A percentile compares a stretch with the other conserved stretches of the same genome.
phyloP scores from a whole-genome alignment of 768 basidiomycete species.

The Phanerochaete sordida region DNA sequence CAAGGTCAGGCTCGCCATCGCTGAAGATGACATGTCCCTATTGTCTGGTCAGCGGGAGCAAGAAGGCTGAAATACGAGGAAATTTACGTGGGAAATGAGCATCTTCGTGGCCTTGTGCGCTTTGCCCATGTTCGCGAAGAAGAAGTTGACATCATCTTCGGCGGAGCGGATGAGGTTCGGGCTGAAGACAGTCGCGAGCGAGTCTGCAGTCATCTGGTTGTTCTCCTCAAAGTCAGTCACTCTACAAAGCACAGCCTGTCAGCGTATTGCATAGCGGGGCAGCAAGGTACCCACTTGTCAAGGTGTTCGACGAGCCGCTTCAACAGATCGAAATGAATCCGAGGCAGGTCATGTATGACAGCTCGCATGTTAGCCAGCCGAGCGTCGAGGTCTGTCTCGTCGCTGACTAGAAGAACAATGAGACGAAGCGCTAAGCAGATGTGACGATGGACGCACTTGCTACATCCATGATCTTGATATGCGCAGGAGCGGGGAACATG shows the following conservation, averaged over 20 bases:
- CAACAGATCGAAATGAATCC: constrained; percentile 74
- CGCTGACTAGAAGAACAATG: constrained; percentile 2
- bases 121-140: constrained; percentile 77
- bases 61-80: not conserved
- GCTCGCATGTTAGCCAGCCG: constrained; percentile 60
- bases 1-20: constrained; percentile 45
- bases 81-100: constrained; percentile 69
- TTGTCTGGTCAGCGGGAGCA: constrained; percentile 25
- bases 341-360: constrained; percentile 68
- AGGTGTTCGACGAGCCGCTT: constrained; percentile 79
- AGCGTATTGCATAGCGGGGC: not conserved
- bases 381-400: constrained; percentile 67
- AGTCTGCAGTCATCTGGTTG: constrained; percentile 88
- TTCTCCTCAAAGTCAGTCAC: constrained; percentile 87
- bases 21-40: constrained; percentile 63
- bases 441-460: constrained; percentile 45
- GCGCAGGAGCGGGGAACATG: constrained; percentile 67
- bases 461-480: constrained; percentile 65
- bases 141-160: constrained; percentile 73
- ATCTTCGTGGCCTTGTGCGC: constrained; percentile 74
- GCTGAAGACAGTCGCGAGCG: constrained; percentile 82
- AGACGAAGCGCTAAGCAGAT: not conserved
- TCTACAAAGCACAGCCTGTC: constrained; percentile 30
- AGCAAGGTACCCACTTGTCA: constrained; percentile 48
- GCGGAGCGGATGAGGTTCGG: constrained; percentile 77